Conservation (phyloP, 148 eudicot genomes). For the Rhododendron vialii region DNA sequence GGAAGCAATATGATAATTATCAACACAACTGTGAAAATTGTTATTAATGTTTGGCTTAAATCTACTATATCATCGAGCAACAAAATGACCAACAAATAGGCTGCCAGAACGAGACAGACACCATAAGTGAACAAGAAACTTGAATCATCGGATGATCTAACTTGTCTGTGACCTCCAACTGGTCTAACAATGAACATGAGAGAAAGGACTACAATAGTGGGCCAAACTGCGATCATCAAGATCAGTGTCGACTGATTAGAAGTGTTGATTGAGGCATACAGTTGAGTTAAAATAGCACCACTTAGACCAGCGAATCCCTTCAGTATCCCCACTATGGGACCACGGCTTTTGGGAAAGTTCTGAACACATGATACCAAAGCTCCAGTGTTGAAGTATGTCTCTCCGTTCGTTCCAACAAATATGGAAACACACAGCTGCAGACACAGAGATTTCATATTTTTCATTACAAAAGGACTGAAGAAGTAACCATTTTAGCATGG, state of each 20-base stretch:
- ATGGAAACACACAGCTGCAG: slow-evolving; percentile 49
- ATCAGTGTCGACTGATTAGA: slow-evolving; percentile 35
- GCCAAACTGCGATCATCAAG: slow-evolving; percentile 51
- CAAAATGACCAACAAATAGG: slow-evolving; percentile 38
- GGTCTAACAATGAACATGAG: slow-evolving; percentile 53
- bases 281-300: slow-evolving; percentile 53
- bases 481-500: not conserved
- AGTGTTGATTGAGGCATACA: slow-evolving; percentile 36
- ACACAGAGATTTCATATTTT: not conserved
- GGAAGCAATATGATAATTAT: slow-evolving; percentile 40
- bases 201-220: slow-evolving; percentile 34
- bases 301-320: slow-evolving; percentile 66
- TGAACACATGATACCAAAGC: slow-evolving; percentile 59
- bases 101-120: slow-evolving; percentile 42
- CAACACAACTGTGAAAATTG: slow-evolving; percentile 25
- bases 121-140: slow-evolving; percentile 44
- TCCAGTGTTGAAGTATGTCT: slow-evolving; percentile 60
- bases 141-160: slow-evolving; percentile 44
- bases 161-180: slow-evolving; percentile 60
- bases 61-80: slow-evolving; percentile 36
- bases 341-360: slow-evolving; percentile 63
- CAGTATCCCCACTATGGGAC: slow-evolving; percentile 59
- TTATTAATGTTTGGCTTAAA: slow-evolving; percentile 25
- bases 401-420: slow-evolving; percentile 57
- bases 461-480: not conserved